Conservation (phyloP, 768 basidiomycete genomes). For the Hericium rajendrae region DNA sequence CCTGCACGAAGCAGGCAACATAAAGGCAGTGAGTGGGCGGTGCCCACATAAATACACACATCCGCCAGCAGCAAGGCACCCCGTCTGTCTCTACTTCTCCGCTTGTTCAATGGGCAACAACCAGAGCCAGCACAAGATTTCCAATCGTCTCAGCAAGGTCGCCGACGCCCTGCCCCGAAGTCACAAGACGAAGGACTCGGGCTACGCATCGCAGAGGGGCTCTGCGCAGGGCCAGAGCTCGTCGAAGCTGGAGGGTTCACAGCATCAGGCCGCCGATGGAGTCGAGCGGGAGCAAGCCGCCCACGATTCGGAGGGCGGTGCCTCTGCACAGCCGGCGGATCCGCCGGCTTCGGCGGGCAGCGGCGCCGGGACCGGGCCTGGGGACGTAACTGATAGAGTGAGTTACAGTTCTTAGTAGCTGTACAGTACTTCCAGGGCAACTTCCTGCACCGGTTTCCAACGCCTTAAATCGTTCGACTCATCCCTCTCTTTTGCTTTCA, state of each 20-base stretch:
- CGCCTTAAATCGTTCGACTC: neutral
- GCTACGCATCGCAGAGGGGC: constrained; percentile 8
- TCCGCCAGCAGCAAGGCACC: neutral
- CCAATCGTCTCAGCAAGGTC: constrained; percentile 1
- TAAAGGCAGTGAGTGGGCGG: neutral
- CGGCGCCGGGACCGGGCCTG: neutral
- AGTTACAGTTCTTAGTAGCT: neutral
- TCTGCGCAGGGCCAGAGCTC: constrained; percentile 6
- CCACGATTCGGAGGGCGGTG: neutral
- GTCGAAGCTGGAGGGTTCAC: neutral
- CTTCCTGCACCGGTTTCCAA: neutral
- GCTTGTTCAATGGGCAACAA: constrained; percentile 9
- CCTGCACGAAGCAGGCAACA: neutral
- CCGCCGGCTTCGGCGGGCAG: neutral
- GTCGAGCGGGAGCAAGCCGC: neutral
- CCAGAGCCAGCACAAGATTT: constrained; percentile 8
- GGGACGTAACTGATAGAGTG: neutral
- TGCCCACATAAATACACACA: neutral
- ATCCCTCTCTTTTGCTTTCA: neutral
- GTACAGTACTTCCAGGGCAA: neutral
- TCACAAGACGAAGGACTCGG: constrained; percentile 7
- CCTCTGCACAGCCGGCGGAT: neutral
- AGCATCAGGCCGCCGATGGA: neutral
- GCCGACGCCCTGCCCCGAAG: neutral
- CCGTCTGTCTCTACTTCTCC: neutral